Percentiles rank a stretch among this genome's conserved stretches.
Conservation (phyloP, 2,329 filamentous ascomycete species). For the Talaromyces rugulosus region DNA sequence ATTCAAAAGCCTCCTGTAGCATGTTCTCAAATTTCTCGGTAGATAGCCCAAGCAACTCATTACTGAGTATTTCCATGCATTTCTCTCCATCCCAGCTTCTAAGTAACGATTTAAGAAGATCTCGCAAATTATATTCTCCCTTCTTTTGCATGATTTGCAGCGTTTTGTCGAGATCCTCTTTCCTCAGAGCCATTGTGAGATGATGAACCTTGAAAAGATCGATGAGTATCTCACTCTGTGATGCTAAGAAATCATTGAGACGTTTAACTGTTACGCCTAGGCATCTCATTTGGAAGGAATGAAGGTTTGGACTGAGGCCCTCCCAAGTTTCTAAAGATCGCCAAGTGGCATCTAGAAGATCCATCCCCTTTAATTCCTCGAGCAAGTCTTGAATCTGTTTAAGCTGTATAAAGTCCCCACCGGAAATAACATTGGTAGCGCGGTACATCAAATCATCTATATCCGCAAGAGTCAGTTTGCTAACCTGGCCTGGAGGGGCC, state of each 20-base stretch:
- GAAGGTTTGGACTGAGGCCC: not conserved
- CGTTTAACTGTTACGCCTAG: not conserved
- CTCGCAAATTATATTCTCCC: not conserved
- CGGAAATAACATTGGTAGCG: slow-evolving; percentile 3
- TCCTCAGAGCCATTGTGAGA: slow-evolving; percentile 9
- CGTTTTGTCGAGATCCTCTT: not conserved
- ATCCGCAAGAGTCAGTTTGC: slow-evolving; percentile 1
- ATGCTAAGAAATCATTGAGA: not conserved
- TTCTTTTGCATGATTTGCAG: slow-evolving; percentile 3
- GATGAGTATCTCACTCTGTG: not conserved
- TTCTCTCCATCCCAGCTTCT: slow-evolving; percentile 1
- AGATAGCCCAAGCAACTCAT: slow-evolving; percentile 3
- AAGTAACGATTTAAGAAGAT: not conserved
- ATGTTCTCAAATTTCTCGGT: not conserved
- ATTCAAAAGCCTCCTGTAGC: slow-evolving; percentile 2
- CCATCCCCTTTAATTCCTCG: not conserved
- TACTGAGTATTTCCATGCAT: slow-evolving; percentile 7
- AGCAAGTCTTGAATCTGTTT: not conserved
- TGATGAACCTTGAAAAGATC: not conserved
- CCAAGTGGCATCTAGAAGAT: slow-evolving; percentile 10
- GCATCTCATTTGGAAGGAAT: not conserved
- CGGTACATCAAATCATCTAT: not conserved
- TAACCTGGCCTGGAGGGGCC: not conserved
- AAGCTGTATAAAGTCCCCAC: not conserved
- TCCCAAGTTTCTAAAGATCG: slow-evolving; percentile 5